phyloP scores from a whole-genome alignment of 345 rosid species.

The Eucalyptus curtisii region DNA sequence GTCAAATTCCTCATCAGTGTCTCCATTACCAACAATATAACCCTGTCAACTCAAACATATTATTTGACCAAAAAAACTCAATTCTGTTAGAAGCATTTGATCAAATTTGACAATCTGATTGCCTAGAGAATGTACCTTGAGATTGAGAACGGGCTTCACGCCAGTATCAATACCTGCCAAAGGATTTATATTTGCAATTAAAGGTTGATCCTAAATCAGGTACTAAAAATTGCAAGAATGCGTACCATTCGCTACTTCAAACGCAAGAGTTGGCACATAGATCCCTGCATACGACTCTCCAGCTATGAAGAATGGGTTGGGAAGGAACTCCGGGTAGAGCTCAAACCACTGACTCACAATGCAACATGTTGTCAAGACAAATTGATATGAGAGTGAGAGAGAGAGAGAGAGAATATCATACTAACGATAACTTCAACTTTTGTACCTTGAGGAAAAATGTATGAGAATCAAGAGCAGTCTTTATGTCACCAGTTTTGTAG shows the following conservation, averaged over 20 bases:
- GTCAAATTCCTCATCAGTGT: slow-evolving; percentile 57
- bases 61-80: not conserved
- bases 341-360: slow-evolving; percentile 58
- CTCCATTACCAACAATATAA: slow-evolving; percentile 90
- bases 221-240: not conserved
- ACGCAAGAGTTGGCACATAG: slow-evolving; percentile 77
- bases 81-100: not conserved
- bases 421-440: not conserved
- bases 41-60: slow-evolving; percentile 29
- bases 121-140: slow-evolving; percentile 33
- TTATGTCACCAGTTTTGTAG: slow-evolving; percentile 45
- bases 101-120: not conserved
- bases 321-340: slow-evolving; percentile 64
- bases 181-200: not conserved
- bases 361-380: not conserved
- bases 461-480: slow-evolving; percentile 67
- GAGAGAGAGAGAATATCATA: not conserved
- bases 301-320: slow-evolving; percentile 65
- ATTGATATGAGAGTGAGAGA: not conserved
- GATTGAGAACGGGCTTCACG: slow-evolving; percentile 45
- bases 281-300: slow-evolving; percentile 98
- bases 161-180: slow-evolving; percentile 53
- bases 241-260: slow-evolving; percentile 61
- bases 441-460: slow-evolving; percentile 61
- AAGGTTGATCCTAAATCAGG: not conserved